These are phyloP conservation scores for Theobroma grandiflorum DNA, from an alignment of 441 rosid species.

Conservation along the genomic window DNA sequence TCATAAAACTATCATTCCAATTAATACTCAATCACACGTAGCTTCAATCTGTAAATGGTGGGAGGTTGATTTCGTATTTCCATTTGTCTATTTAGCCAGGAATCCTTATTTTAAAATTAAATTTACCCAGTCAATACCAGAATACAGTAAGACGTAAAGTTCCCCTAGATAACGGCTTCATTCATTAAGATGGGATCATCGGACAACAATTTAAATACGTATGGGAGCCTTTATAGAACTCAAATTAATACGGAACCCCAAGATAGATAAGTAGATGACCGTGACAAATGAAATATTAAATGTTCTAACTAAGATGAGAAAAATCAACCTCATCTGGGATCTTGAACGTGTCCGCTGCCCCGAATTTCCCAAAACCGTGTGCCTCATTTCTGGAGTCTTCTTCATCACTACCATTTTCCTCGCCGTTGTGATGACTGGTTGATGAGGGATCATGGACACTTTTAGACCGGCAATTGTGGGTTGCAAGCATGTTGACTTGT, in stretches of 20 bases:
- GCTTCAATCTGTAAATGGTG: neutral
- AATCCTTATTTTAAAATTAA: neutral
- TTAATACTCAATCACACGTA: neutral
- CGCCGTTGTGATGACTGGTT: constrained; percentile 38
- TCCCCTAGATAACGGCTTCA: neutral
- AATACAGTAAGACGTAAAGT: neutral
- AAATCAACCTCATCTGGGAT: constrained; percentile 79
- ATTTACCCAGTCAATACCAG: neutral
- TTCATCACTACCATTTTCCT: constrained; percentile 52
- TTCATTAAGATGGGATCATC: neutral
- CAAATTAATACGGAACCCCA: neutral
- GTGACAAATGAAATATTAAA: neutral
- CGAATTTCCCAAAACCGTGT: constrained; percentile 78
- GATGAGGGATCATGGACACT: constrained; percentile 56
- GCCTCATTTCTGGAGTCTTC: constrained; percentile 45
- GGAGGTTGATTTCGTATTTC: neutral
- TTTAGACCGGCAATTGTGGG: constrained; percentile 70
- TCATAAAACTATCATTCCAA: neutral
- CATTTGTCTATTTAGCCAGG: neutral
- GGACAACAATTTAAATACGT: neutral
- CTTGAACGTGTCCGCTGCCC: constrained; percentile 89
- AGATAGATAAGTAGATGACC: neutral
- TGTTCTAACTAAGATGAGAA: constrained; percentile 61
- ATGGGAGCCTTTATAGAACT: neutral
- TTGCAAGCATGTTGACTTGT: constrained; percentile 92